phyloP scores from a whole-genome alignment of 139 green algal species.

The Chlorella sp. region DNA sequence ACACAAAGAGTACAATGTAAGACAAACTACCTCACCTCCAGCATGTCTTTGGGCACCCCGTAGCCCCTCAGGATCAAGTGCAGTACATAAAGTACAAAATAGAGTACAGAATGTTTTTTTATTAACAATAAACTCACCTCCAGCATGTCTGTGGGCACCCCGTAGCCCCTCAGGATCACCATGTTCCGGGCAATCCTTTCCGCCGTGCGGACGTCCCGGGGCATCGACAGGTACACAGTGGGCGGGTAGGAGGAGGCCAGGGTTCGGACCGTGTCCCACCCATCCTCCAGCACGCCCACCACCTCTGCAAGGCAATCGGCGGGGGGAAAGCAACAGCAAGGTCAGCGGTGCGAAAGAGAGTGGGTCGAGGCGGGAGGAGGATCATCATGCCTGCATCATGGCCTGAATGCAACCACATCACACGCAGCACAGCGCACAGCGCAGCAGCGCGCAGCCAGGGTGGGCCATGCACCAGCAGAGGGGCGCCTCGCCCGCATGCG shows the following conservation, averaged over 20 bases:
- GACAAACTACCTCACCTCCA: no score
- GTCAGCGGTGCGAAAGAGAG: neutral
- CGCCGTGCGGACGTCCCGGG: neutral
- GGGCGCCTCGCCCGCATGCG: no score
- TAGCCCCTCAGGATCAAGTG: no score
- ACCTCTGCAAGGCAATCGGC: neutral
- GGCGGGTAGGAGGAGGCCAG: neutral
- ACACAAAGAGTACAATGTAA: no score
- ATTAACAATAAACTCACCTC: no score
- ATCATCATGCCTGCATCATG: no score
- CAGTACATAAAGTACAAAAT: no score
- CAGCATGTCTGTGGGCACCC: no score
- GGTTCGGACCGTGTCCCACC: neutral
- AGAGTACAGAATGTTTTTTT: no score
- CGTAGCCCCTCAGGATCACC: neutral
- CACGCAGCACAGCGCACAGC: neutral
- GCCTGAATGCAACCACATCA: neutral
- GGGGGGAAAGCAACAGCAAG: neutral
- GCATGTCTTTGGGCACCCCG: no score
- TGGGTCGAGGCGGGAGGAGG: neutral
- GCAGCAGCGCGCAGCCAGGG: no score
- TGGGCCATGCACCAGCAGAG: no score
- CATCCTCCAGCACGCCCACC: neutral
- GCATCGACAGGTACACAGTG: constrained; percentile 12
- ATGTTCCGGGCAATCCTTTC: neutral